Evolutionary conservation across 1,284 basidiomycete genomes (phyloP).

Genomic region (Ustilago hordei): DNA sequence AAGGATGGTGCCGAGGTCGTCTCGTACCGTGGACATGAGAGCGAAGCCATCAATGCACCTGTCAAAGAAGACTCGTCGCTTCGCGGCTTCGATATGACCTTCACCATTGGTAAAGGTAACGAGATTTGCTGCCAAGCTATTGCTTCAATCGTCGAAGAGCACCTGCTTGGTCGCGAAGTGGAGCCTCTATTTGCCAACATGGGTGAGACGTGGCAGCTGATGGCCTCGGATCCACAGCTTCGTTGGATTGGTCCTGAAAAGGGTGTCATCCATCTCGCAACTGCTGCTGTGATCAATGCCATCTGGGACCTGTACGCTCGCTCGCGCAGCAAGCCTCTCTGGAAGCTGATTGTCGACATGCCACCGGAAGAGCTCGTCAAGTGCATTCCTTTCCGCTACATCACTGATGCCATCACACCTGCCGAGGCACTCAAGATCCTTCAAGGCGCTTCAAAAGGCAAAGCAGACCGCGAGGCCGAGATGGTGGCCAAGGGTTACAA

Average conservation of each 20-base stretch:
- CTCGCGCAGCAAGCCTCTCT: constrained; percentile 80
- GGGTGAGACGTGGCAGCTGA: constrained; percentile 69
- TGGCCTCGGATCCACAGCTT: constrained; percentile 57
- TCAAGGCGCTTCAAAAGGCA: constrained; percentile 80
- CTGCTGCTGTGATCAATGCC: constrained; percentile 80
- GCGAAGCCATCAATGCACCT: constrained; percentile 47
- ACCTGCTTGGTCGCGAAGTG: constrained; percentile 85
- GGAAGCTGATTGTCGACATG: constrained; percentile 86
- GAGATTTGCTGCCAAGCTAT: constrained; percentile 73
- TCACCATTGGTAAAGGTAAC: constrained; percentile 73
- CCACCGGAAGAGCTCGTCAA: constrained; percentile 85
- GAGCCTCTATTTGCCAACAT: constrained; percentile 87
- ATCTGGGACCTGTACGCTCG: constrained; percentile 80
- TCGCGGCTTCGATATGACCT: constrained; percentile 73
- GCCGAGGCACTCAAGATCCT: constrained; percentile 89
- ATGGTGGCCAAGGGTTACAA: constrained; percentile 77
- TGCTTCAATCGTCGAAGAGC: constrained; percentile 72
- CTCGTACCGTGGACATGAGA: constrained; percentile 48
- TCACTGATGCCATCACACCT: constrained; percentile 89
- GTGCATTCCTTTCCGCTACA: constrained; percentile 84
- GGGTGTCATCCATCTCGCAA: constrained; percentile 84
- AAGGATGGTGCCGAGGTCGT: constrained; percentile 38
- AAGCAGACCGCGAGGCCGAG: constrained; percentile 73
- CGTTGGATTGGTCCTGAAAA: constrained; percentile 79
- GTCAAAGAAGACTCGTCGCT: constrained; percentile 68